Conservation (phyloP, 805 yeast species). For the Lachancea nothofagi region DNA sequence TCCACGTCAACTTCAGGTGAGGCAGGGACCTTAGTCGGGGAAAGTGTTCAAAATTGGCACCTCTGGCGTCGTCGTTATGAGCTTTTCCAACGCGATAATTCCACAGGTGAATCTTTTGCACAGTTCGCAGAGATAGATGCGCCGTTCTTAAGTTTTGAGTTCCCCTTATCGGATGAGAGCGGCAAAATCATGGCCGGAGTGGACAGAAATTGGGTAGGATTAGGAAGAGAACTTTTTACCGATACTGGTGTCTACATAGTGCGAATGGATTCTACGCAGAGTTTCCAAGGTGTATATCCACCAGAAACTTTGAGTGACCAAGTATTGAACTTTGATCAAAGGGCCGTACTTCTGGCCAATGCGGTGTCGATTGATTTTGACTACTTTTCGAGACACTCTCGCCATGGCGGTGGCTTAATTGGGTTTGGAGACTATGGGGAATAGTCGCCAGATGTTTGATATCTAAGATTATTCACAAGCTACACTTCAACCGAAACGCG, state of each 20-base stretch:
- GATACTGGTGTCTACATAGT: constrained; percentile 91
- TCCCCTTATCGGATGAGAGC: constrained; percentile 60
- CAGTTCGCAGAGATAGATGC: constrained; percentile 90
- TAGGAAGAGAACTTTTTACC: constrained; percentile 87
- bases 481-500: too few relatives aligned
- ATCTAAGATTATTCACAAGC: too few relatives aligned
- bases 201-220: constrained; percentile 91
- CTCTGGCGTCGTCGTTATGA: constrained; percentile 87
- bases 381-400: constrained; percentile 89
- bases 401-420: constrained; percentile 42
- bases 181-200: constrained; percentile 66
- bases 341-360: constrained; percentile 79
- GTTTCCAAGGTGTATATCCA: constrained; percentile 59
- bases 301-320: constrained; percentile 29
- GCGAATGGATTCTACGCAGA: constrained; percentile 65
- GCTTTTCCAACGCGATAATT: constrained; percentile 48
- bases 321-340: constrained; percentile 64
- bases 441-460: too few relatives aligned
- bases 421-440: constrained; percentile 28
- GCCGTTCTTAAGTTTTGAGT: constrained; percentile 79
- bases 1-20: constrained; percentile 36
- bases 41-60: constrained; percentile 90
- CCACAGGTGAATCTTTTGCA: constrained; percentile 38
- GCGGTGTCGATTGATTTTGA: constrained; percentile 94
- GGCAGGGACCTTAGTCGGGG: constrained; percentile 59